Evolutionary conservation across 2,329 filamentous ascomycete species (phyloP), one percentile per base, ranked within the genome.

Genomic region (Colletotrichum sp.): DNA sequence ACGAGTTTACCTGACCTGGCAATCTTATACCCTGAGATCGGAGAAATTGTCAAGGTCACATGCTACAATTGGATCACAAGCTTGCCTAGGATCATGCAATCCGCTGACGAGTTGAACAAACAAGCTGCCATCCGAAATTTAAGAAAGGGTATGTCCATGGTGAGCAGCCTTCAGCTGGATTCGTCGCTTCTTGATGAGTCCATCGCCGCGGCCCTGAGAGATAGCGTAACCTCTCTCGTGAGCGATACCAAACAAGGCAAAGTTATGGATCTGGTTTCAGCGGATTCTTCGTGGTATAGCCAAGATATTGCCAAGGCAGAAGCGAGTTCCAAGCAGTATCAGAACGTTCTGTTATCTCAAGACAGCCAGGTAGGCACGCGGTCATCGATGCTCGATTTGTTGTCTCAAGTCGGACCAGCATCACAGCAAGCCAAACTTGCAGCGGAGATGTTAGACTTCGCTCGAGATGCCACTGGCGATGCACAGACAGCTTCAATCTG

Each of bases 11-110:
- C 88, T 32, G 89, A 93, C 76, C 86, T 98, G 30, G 86, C 93
- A 7, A 88, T 86, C 52, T 91, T 93, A 13, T 92, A 95, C 79
- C 85, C 89, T 3, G 86, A 90, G 65, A 87, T 96, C 3, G 86
- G 89, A 5, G 92, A 94, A 26, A 86, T 91, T 4, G 86, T 96
- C 30, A 94, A 95, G 79, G 90, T 89, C 32, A 93, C 91, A 1
- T 88, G 98, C 1, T 94, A 96, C 82, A 93, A 92, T 68, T 98
- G 96, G 96, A 90, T 96, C 28, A 91, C 92, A 4, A 93, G 95
- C 55, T 89, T 99, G 21, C 93, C 96, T 7, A 91, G 96, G 18
- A 85, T 95, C 16, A 96, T 98, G 92, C 95, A 96, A 82, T 92
- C 93, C 10, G 94, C 93, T 78, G 96, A 99, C 80, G 95, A 98